Evolutionary conservation across 768 basidiomycete genomes (phyloP), one percentile per base, ranked within the genome.

Genomic region (Auriculariales sp.): DNA sequence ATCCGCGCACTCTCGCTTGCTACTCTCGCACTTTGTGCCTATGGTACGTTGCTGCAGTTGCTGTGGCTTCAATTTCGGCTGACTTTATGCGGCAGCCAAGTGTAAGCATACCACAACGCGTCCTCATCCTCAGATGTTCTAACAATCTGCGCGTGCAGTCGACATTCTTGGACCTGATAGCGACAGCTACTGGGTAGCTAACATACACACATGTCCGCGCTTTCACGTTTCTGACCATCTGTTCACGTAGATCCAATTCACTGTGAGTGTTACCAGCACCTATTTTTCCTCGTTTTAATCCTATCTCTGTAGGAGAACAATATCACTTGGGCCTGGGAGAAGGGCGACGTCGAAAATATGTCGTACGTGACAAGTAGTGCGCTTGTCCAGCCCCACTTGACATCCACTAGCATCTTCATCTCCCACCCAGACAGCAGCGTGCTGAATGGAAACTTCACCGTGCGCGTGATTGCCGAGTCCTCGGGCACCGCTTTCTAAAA

Each of bases 391-490:
- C 24, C 15, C 24, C 7, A 15, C 24, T 28, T 11, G 6, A 22
- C 22, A 7, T 24, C 24, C 25, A 1, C 1, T 29, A 55, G 54
- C 36, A 63, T 70, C 32, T 46, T 58, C 31, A 51, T 70, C 53
- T 57, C 57, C 46, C 68, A 70, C 56, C 4, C 46, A 6, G 52
- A 64, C 48, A 61, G 57, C 47, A 44, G 36, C 30, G 59, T 59
- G 9, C 60, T 70, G 44, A 68, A 68, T 55, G 68, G 68, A 28
- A 47, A 48, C 11, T 69, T 67, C 55, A 60, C 61, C 11, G 57
- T 55, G 44, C 30, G 50, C 48, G 34, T 12, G 15, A 17, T 14
- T 17, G 12, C 19, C 46, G 19, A 17, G 19, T 31, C 30, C 17
- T n/a, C n/a, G n/a, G n/a, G 14, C n/a, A 3, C 17, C 28, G 12